Evolutionary conservation across 2,329 filamentous ascomycete genomes (phyloP).

Genomic region (Alternaria brassicicola): DNA sequence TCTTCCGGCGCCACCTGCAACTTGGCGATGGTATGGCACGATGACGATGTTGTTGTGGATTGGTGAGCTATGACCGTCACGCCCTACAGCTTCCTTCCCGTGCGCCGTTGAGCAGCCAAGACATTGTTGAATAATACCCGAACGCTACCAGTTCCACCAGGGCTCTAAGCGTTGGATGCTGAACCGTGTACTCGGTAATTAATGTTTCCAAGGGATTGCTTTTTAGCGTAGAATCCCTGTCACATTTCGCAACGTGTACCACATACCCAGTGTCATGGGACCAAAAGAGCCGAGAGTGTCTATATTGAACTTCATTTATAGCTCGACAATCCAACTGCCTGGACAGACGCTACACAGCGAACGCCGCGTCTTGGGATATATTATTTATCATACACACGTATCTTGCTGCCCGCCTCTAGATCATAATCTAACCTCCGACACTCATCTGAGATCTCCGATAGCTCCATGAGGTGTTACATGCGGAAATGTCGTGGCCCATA

Average conservation of each 20-base stretch:
- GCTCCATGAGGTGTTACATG: background rate
- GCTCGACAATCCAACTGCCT: conserved; percentile 13
- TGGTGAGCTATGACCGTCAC: conserved; percentile 15
- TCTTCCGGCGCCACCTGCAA: background rate
- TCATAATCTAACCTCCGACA: background rate
- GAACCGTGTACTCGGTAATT: conserved; percentile 9
- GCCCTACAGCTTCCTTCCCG: conserved; percentile 8
- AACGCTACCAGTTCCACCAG: conserved; percentile 8
- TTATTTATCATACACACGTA: conserved; percentile 2
- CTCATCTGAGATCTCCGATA: background rate
- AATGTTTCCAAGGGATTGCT: background rate
- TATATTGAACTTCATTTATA: conserved; percentile 20
- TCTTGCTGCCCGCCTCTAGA: conserved; percentile 4
- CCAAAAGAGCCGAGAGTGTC: conserved; percentile 12
- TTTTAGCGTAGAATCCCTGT: background rate
- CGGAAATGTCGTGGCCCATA: conserved; percentile 14
- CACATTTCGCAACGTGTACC: background rate
- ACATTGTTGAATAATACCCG: conserved; percentile 13
- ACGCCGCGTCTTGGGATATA: background rate
- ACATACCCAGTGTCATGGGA: background rate
- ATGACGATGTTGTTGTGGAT: too few species aligned
- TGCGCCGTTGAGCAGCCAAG: conserved; percentile 18
- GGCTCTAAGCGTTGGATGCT: background rate
- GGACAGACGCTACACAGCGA: conserved; percentile 15
- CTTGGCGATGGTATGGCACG: background rate